These are phyloP conservation scores for Fremontodendron californicum DNA, from an alignment of 345 rosid species.

Conservation along the genomic window DNA sequence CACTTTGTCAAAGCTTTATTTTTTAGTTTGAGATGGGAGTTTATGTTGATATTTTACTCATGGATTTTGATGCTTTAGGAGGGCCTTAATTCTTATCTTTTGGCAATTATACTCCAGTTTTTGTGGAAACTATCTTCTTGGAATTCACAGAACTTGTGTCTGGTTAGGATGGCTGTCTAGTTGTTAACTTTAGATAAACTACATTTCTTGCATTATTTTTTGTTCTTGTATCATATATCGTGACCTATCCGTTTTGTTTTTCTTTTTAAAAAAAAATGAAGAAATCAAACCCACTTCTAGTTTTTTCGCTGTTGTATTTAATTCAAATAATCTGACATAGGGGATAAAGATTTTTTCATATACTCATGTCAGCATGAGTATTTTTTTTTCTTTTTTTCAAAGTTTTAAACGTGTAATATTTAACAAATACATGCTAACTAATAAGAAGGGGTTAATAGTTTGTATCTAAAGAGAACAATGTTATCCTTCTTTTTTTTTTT, in stretches of 20 bases:
- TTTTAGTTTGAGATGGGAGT: not conserved
- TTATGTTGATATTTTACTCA: too few relatives aligned
- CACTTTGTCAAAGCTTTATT: constrained; percentile 6
- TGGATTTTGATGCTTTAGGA: constrained; percentile 5
- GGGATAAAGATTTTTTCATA: not conserved
- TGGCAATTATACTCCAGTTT: constrained; percentile 6
- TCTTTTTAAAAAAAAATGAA: too few relatives aligned
- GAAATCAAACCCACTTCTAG: not conserved
- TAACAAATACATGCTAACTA: not conserved
- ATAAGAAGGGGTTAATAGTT: not conserved
- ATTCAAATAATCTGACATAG: not conserved
- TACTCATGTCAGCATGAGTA: not conserved
- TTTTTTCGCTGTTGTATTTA: not conserved
- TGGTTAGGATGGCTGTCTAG: not conserved
- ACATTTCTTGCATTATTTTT: not conserved
- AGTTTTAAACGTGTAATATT: not conserved
- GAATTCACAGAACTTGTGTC: not conserved
- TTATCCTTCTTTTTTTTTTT: not conserved
- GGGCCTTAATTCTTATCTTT: not conserved
- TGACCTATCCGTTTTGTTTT: not conserved
- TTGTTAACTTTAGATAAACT: not conserved
- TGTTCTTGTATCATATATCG: not conserved
- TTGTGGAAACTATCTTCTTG: constrained; percentile 2
- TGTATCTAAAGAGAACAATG: not conserved
- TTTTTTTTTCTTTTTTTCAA: not conserved